phyloP scores from a whole-genome alignment of 225 moss, liverwort and hornwort species.

The Pseudoscleropodium purum region DNA sequence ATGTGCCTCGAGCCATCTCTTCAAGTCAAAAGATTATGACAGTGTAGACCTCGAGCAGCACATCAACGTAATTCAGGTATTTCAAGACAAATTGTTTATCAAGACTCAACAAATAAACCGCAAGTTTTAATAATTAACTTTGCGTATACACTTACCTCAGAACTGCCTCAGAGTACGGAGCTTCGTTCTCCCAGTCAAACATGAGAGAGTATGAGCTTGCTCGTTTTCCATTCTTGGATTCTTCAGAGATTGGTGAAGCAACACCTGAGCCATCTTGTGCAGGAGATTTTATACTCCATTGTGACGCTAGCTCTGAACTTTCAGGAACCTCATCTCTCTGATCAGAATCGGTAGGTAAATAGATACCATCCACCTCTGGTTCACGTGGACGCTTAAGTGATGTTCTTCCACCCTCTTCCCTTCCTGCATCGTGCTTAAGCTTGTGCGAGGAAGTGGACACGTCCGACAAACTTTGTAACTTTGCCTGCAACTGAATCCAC shows the following conservation, averaged over 20 bases:
- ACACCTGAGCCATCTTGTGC: constrained; percentile 14
- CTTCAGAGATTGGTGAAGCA: background rate
- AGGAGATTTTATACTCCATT: constrained; percentile 27
- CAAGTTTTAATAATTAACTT: background rate
- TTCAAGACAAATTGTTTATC: background rate
- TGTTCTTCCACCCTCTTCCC: constrained; percentile 30
- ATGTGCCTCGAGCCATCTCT: background rate
- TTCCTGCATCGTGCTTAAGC: constrained; percentile 30
- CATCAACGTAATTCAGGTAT: background rate
- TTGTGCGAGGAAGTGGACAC: constrained; percentile 58
- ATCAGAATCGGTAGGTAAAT: constrained; percentile 19
- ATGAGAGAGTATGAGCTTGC: constrained; percentile 49
- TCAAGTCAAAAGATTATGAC: background rate
- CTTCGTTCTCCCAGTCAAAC: constrained; percentile 97
- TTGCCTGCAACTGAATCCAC: constrained; percentile 98
- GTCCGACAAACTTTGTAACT: constrained; percentile 68
- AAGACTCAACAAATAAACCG: background rate
- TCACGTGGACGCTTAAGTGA: constrained; percentile 70
- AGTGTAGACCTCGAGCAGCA: background rate
- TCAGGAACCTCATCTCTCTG: constrained; percentile 24
- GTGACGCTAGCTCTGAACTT: constrained; percentile 16
- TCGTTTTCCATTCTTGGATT: constrained; percentile 21
- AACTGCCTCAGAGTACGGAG: constrained; percentile 80
- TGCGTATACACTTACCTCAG: constrained; percentile 35
- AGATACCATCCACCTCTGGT: constrained; percentile 32